Percentiles rank a stretch among this genome's conserved stretches.
phyloP scores from a whole-genome alignment of 2,329 filamentous ascomycete genomes.

The Ramularia endophylla region DNA sequence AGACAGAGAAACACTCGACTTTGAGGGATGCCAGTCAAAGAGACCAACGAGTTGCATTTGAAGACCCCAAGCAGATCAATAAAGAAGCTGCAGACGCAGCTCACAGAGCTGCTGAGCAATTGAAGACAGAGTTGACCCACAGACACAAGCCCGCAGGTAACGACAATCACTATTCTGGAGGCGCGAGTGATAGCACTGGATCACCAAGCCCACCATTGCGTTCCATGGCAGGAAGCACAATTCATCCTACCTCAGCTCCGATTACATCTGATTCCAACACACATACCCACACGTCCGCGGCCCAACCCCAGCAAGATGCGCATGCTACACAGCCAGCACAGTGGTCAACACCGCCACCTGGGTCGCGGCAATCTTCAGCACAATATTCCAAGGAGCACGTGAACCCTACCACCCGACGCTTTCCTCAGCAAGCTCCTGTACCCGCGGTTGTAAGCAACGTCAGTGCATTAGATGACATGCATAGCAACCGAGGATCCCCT shows the following conservation, averaged over 20 bases:
- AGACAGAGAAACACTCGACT: too few species aligned
- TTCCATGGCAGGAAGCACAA: too few species aligned
- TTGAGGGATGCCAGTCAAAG: too few species aligned
- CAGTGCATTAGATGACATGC: slow-evolving; percentile 26
- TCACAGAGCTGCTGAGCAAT: too few species aligned
- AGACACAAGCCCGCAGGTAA: too few species aligned
- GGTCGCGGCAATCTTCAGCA: slow-evolving; percentile 4
- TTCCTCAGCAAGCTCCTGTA: slow-evolving; percentile 22
- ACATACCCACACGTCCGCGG: too few species aligned
- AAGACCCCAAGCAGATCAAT: too few species aligned
- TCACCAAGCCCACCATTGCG: slow-evolving; percentile 1
- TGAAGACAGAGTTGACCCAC: too few species aligned
- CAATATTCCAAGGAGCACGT: slow-evolving; percentile 12
- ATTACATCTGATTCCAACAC: too few species aligned
- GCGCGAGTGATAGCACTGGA: neutral
- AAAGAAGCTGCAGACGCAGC: too few species aligned
- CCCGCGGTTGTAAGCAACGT: slow-evolving; percentile 29
- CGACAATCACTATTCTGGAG: neutral
- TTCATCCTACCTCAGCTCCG: too few species aligned
- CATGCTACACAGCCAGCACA: slow-evolving; percentile 1
- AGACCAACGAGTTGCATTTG: too few species aligned
- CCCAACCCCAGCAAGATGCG: neutral
- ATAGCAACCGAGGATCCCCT: slow-evolving; percentile 25
- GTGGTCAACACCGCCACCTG: slow-evolving; percentile 16
- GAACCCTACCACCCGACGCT: slow-evolving; percentile 23